Evolutionary conservation across 179 eudicot genomes (phyloP), one percentile per base, ranked within the genome.

Genomic region (Drosera spatulata): DNA sequence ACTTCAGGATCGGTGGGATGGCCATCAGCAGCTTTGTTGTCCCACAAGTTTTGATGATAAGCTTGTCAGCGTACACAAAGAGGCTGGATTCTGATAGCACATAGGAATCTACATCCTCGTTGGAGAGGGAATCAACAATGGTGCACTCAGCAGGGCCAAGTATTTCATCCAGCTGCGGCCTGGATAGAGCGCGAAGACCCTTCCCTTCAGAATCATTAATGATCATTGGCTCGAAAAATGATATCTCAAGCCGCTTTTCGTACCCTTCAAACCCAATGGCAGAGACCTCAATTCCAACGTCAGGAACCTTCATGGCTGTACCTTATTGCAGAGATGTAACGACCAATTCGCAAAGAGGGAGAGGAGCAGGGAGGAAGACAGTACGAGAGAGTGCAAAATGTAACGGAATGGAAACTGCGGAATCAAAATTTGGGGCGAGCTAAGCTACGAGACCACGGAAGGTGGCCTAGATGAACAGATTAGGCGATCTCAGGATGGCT

Each of bases 1-100:
- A 65, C 65, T 65, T 82, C 73, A 87, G 67, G 42, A 87, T 85
- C 6, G 83, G 78, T 1, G 96, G 88, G 77, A 87, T 79, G 0
- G 96, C 68, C 7, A 61, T 72, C 66, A 87, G 96, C 72, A 87
- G 64, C 71, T 87, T 87, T 1, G 96, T 87, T 2, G 96, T 87
- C 62, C 96, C 96, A 64, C 96, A 87, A 42, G 96, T 87, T 60
- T 87, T 87, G 63, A 87, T 82, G 68, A 87, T 75, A 7, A 87
- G 66, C 77, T 87, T 87, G 84, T 82, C 79, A 0, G 93, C 72
- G 62, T 66, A 83, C 33, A 87, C 84, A 70, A 87, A 22, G 33
- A 22, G 33, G 33, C 33, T 22, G 1, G 33, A 22, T 22, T 22
- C 33, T 22, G 33, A 22, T 22, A 22, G 33, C 33, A 22, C 33